Base-by-base conservation (phyloP, 208 protist genomes). In the Crithidia fasciculata region DNA sequence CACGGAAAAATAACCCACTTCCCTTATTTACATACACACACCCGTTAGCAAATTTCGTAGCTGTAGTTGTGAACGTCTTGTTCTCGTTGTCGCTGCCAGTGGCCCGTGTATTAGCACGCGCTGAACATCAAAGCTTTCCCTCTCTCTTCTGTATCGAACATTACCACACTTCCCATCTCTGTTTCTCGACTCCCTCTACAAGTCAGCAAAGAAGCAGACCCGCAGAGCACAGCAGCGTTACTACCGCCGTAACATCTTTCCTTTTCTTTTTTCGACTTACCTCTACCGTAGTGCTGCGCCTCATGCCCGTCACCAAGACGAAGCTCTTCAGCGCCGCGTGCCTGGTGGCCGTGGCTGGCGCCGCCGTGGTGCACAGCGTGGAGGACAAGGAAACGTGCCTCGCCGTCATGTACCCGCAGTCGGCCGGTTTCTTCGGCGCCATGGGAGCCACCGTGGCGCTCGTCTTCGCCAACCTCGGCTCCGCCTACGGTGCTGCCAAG, bases 401-500 rank as follows among this genome's bases (percentile, higher is more conserved):
- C 10, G 77, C 84, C 5, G 77, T 85, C n/a, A 86, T 93, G 82
- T 96, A 96, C 78, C 91, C 91, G 40, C 87, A 90, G 68, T 87
- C 80, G 43, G 92, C 92, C 8, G 90, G 85, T 28, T 89, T 97
- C 54, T 95, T 90, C 61, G 92, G 92, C 15, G 77, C 88, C 15
- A 81, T 95, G 55, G 92, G 92, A 40, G 88, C 86, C 3, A 82
- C 90, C 41, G 69, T 84, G 3, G 84, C 92, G 8, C 85, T 97
- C 65, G 79, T 97, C 59, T 95, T 96, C 69, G 89, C 92, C 39
- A 99, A 98, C 88, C 84, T 99, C 37, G 99, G 99, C 53, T 98
- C 99, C 67, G 98, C 99, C 16, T 99, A 99, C 85, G 99, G 99
- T 43, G 99, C 99, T 10, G 98, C 98, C 63, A 99, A 99, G 91